Conservation (phyloP, 2,329 filamentous ascomycete genomes). For the Ophiostoma novo-ulmi region DNA sequence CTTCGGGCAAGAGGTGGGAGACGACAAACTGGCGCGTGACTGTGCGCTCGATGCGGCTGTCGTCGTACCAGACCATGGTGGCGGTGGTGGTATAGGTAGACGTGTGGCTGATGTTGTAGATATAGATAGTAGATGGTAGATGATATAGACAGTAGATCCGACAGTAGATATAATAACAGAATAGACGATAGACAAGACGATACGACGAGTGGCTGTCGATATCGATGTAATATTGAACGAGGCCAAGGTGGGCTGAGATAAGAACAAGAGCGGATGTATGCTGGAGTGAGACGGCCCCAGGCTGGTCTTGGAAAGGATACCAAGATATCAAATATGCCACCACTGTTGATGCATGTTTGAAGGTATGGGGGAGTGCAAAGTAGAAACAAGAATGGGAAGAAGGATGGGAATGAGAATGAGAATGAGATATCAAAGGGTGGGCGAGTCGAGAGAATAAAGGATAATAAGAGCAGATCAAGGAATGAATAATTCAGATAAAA, state of each 20-base stretch:
- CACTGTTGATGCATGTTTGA: background rate
- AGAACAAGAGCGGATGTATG: background rate
- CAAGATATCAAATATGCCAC: background rate
- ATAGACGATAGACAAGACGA: background rate
- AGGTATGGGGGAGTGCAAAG: background rate
- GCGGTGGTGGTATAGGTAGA: background rate
- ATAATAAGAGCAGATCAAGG: background rate
- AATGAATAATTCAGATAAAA: background rate
- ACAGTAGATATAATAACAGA: background rate
- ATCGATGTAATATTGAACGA: background rate
- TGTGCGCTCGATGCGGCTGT: constrained; percentile 61
- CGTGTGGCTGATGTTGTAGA: background rate
- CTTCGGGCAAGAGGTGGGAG: constrained; percentile 58
- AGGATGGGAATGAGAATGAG: background rate
- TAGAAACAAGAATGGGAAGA: background rate
- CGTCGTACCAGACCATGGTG: constrained; percentile 59
- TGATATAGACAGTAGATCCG: background rate
- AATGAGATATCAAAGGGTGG: background rate
- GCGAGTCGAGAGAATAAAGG: background rate
- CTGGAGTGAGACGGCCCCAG: background rate
- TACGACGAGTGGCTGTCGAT: background rate
- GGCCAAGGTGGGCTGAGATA: background rate
- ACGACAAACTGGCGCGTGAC: constrained; percentile 64
- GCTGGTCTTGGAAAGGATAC: background rate
- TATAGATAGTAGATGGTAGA: background rate